Evolutionary conservation across 2,329 filamentous ascomycete genomes (phyloP), one percentile per base, ranked within the genome.

Genomic region (Penicillium sp.): DNA sequence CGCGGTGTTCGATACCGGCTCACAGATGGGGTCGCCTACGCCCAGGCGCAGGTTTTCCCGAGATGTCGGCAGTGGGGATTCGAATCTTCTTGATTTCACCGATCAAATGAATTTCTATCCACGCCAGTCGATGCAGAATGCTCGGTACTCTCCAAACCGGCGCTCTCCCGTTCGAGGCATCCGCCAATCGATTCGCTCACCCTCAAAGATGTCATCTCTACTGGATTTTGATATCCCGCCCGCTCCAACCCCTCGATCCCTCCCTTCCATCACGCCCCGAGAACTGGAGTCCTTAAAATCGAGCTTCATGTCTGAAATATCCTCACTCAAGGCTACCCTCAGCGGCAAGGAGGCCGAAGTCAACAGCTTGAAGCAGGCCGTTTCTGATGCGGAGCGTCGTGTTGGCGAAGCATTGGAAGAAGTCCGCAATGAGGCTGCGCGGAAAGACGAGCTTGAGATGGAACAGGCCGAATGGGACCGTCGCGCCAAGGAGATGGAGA

Each of bases 141-240:
- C 69, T 51, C 73, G 70, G 40, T 77, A 70, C 56, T 77, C 73
- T 22, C 76, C 74, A 33, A 73, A 75, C 13, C 75, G 74, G 52
- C 74, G 75, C 47, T 81, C 81, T n/a, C 80, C 81, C 1, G 68
- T 74, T 55, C 78, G 79, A 59, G 68, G 70, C 55, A 72, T 75
- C 35, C 67, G 70, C 4, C 72, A 76, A 35, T 69, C 71, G 6
- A 70, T 72, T 50, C 69, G 73, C 18, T 73, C 75, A 4, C 75
- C 76, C 4, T 75, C 74, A 47, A 87, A 90, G 66, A 82, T 87
- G 39, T 91, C 89, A 36, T 91, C 89, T 69, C 83, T 95, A 44
- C 85, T 96, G 49, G 92, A 96, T 75, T 95, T 96, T 72, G 95
- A 98, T 69, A 89, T 98, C 10, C 92, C 93, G n/a, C 92, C 94